Evolutionary conservation across 106 monocot genomes (phyloP), one percentile per base, ranked within the genome.

Genomic region (Acanthochlamys bracteata): DNA sequence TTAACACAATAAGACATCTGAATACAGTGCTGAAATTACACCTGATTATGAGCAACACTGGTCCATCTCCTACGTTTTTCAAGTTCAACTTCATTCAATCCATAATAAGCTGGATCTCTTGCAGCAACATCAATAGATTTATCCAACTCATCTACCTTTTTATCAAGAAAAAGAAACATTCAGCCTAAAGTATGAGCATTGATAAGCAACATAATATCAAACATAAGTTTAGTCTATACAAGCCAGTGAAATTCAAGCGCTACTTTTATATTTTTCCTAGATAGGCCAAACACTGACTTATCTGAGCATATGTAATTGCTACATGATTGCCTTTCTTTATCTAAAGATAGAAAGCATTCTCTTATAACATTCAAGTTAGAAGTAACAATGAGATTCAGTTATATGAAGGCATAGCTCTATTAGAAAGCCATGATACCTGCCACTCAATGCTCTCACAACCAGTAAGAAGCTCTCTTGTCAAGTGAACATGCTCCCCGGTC

Each of bases 81-180:
- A 71, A 94, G 86, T 67, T 94, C 94, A 51, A 73, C 74, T 68
- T 80, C 94, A 71, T 90, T 75, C 52, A 94, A 79, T 21, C 79
- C 78, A 86, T 90, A 94, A 70, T 72, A 84, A 53, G 80, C 69
- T 65, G 94, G 94, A 82, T 94, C 86, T 73, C 74, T 86, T 57
- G 82, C 73, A 67, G 94, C 94, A 16, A 94, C 94, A 58, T 74
- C 41, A 66, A 86, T 90, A 67, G 94, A 67, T 77, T 94, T 94
- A 64, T 83, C 75, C 65, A 93, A 42, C 71, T 93, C 93, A 70
- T 89, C 93, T 45, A 93, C 83, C 93, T 93, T 73, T 74, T 71
- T 62, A 73, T 66, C 54, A 76, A 65, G 72, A 73, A 43, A 76
- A 74, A 61, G 8, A 45, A 17, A 4, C 39, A 16, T 43, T 71